Evolutionary conservation across 352 stramenopile genomes (phyloP).

Genomic region (Poterioochromonas sp.): DNA sequence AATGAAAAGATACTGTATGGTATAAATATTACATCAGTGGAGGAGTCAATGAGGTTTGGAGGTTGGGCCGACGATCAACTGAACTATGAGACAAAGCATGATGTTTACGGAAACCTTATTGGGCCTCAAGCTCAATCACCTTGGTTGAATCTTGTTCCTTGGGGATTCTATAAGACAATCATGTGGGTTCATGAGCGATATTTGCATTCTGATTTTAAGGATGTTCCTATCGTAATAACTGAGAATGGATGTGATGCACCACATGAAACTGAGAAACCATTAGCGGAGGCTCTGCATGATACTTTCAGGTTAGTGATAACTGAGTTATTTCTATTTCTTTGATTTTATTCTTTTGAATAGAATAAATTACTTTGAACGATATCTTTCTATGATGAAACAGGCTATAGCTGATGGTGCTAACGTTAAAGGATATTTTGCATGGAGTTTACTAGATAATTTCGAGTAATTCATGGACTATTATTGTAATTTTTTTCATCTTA

Average conservation of each 20-base stretch:
- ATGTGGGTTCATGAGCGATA: conserved; percentile 75
- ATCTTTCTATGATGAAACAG: neutral
- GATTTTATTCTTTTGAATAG: neutral
- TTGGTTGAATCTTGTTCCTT: conserved; percentile 53
- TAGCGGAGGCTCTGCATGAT: conserved; percentile 58
- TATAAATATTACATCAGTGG: neutral
- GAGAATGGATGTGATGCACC: conserved; percentile 75
- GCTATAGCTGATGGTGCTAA: neutral
- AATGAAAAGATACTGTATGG: too few species aligned
- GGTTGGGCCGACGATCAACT: conserved; percentile 5
- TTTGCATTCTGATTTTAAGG: neutral
- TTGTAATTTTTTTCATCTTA: neutral
- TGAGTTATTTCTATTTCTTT: neutral
- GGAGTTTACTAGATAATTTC: conserved; percentile 41
- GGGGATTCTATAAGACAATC: conserved; percentile 73
- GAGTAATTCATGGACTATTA: conserved; percentile 57
- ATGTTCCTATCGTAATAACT: conserved; percentile 63
- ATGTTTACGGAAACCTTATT: conserved; percentile 40
- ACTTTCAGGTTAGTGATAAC: conserved; percentile 48
- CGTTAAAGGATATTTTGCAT: conserved; percentile 7
- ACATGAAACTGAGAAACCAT: conserved; percentile 54
- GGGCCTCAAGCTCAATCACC: conserved; percentile 27
- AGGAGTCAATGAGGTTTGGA: neutral
- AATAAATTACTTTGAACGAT: conserved; percentile 3
- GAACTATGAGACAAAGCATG: neutral